A percentile compares a stretch with the other conserved stretches of the same genome.
phyloP scores from a whole-genome alignment of 768 basidiomycete species.

The Pulveroboletus sp. region DNA sequence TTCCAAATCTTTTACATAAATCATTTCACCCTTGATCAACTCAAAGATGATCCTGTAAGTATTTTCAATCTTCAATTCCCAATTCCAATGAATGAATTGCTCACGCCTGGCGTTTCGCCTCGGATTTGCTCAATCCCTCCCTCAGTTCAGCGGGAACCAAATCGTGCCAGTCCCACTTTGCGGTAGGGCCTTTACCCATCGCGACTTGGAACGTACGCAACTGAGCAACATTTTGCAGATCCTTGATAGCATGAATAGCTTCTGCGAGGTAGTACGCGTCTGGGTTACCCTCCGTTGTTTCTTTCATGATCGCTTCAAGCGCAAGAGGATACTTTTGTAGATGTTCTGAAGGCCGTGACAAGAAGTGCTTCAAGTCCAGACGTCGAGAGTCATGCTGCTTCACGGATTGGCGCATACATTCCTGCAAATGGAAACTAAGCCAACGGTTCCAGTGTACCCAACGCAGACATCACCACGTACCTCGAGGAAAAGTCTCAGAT shows the following conservation, averaged over 20 bases:
- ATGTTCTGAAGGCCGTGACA: constrained; percentile 59
- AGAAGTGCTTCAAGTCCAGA: constrained; percentile 59
- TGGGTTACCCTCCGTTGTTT: constrained; percentile 75
- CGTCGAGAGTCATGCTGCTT: constrained; percentile 52
- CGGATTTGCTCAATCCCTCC: constrained; percentile 60
- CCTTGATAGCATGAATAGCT: constrained; percentile 80
- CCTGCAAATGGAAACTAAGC: constrained; percentile 12
- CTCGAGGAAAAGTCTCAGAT: constrained; percentile 83
- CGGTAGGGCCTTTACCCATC: constrained; percentile 75
- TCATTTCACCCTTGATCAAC: constrained; percentile 93
- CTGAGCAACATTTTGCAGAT: constrained; percentile 74
- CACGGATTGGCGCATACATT: constrained; percentile 40
- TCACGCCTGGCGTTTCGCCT: constrained; percentile 81
- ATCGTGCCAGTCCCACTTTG: constrained; percentile 90
- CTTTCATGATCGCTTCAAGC: constrained; percentile 80
- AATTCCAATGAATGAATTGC: constrained; percentile 24
- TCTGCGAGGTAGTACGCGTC: constrained; percentile 80
- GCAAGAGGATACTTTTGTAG: constrained; percentile 69
- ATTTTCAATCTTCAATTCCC: background rate
- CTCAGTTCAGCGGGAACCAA: constrained; percentile 67
- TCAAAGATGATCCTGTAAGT: constrained; percentile 79
- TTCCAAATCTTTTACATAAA: constrained; percentile 88
- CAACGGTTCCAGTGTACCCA: background rate
- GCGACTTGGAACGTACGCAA: constrained; percentile 86
- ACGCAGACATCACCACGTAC: constrained; percentile 35